Evolutionary conservation across 345 rosid genomes (phyloP).

Genomic region (Rhodamnia rubescens): DNA sequence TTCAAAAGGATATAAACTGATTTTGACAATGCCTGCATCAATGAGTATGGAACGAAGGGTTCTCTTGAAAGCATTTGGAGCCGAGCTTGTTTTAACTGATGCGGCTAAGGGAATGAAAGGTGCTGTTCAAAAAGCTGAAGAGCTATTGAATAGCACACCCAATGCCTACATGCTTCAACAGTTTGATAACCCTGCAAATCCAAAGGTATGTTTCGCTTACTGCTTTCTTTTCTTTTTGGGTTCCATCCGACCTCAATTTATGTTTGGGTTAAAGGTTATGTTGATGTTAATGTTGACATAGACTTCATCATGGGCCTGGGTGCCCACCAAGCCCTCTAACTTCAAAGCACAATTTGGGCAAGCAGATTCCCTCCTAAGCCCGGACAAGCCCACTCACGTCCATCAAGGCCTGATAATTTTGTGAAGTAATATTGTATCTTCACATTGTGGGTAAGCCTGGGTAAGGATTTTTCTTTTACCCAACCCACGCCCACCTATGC

Average conservation of each 20-base stretch:
- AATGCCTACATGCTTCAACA: conserved; percentile 74
- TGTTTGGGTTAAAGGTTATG: too few species aligned
- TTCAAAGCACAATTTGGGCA: not conserved
- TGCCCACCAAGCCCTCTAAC: not conserved
- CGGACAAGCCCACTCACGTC: not conserved
- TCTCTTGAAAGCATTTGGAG: conserved; percentile 82
- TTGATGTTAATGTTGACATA: too few species aligned
- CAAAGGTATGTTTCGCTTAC: conserved; percentile 34
- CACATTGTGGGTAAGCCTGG: not conserved
- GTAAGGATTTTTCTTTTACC: not conserved
- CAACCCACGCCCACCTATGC: not conserved
- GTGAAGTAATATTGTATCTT: not conserved
- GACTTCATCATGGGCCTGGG: not conserved
- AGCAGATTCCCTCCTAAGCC: not conserved
- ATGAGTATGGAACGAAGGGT: conserved; percentile 85
- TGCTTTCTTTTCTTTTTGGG: not conserved
- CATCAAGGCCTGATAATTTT: not conserved
- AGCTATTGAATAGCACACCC: conserved; percentile 49
- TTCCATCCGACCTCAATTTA: not conserved
- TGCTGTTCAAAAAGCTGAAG: conserved; percentile 67
- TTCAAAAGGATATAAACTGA: conserved; percentile 60
- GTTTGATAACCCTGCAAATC: conserved; percentile 87
- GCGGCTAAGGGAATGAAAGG: conserved; percentile 76
- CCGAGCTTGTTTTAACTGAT: conserved; percentile 75
- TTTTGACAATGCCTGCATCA: conserved; percentile 72